Percentiles rank a stretch among this genome's conserved stretches.
Evolutionary conservation across 176 grass and related monocot genomes (phyloP).

Genomic region (Themeda triandra): DNA sequence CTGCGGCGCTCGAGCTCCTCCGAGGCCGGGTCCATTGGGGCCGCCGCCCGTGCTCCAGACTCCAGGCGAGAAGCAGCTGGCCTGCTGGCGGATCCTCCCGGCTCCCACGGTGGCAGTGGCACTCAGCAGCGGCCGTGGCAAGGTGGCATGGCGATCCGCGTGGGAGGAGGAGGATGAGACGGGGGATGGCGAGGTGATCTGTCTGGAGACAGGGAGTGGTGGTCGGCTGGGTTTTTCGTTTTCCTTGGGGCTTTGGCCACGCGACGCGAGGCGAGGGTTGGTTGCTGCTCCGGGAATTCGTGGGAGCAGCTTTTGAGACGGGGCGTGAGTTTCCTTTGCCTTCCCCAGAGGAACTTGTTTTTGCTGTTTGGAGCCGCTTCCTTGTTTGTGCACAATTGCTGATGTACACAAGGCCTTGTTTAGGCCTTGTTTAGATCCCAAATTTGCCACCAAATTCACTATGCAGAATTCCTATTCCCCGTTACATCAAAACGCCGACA

Average conservation of each 20-base stretch:
- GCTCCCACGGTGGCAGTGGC: not conserved
- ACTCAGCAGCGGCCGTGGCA: slow-evolving; percentile 17
- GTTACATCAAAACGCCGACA: too few relatives aligned
- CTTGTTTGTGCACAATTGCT: too few relatives aligned
- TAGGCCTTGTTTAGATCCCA: too few relatives aligned
- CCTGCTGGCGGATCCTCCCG: not conserved
- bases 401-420: too few relatives aligned
- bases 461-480: too few relatives aligned
- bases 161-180: too few relatives aligned
- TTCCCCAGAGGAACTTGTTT: not conserved
- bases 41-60: not conserved
- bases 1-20: slow-evolving; percentile 88
- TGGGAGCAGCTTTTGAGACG: slow-evolving; percentile 54
- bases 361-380: not conserved
- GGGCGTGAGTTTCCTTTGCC: not conserved
- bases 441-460: too few relatives aligned
- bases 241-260: not conserved
- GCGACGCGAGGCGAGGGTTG: not conserved
- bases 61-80: not conserved
- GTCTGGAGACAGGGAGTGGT: not conserved
- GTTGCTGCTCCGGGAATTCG: slow-evolving; percentile 52
- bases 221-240: slow-evolving; percentile 32
- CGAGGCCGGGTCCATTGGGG: slow-evolving; percentile 50
- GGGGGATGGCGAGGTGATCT: not conserved
- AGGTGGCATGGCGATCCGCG: not conserved